A percentile compares a stretch with the other conserved stretches of the same genome.
Evolutionary conservation across 2,329 filamentous ascomycete species (phyloP).

Genomic region (Phialophora verrucosa): DNA sequence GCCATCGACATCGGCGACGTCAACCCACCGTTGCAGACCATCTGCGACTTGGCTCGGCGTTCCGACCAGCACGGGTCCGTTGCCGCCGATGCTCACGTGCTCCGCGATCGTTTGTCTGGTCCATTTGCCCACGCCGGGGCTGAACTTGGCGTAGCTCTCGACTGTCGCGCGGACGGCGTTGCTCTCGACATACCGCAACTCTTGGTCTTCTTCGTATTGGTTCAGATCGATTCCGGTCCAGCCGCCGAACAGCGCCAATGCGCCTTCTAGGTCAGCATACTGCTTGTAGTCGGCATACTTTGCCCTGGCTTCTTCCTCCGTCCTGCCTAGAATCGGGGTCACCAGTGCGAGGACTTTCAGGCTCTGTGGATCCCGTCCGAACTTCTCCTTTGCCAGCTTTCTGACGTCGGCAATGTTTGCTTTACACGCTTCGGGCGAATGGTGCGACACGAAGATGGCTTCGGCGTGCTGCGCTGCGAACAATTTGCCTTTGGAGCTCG

Average conservation of each 20-base stretch:
- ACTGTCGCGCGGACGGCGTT: slow-evolving; percentile 54
- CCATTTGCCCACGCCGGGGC: slow-evolving; percentile 38
- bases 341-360: slow-evolving; percentile 63
- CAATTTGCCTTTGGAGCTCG: slow-evolving; percentile 61
- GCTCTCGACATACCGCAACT: slow-evolving; percentile 62
- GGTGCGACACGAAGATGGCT: slow-evolving; percentile 63
- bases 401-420: slow-evolving; percentile 58
- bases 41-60: slow-evolving; percentile 70
- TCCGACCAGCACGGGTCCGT: slow-evolving; percentile 58
- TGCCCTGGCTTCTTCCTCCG: slow-evolving; percentile 58
- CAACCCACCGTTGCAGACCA: slow-evolving; percentile 68
- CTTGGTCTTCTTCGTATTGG: slow-evolving; percentile 62
- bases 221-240: slow-evolving; percentile 67
- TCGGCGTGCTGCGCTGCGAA: slow-evolving; percentile 66
- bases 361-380: slow-evolving; percentile 61
- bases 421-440: slow-evolving; percentile 63
- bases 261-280: slow-evolving; percentile 60
- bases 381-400: slow-evolving; percentile 54
- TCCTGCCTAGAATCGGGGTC: slow-evolving; percentile 56
- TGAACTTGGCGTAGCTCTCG: slow-evolving; percentile 14
- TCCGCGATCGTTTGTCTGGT: slow-evolving; percentile 53
- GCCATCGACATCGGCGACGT: slow-evolving; percentile 72
- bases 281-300: slow-evolving; percentile 59
- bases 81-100: slow-evolving; percentile 55
- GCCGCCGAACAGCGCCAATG: slow-evolving; percentile 61